Evolutionary conservation across 345 rosid species (phyloP), one percentile per base, ranked within the genome.

Genomic region (Litchi chinensis): DNA sequence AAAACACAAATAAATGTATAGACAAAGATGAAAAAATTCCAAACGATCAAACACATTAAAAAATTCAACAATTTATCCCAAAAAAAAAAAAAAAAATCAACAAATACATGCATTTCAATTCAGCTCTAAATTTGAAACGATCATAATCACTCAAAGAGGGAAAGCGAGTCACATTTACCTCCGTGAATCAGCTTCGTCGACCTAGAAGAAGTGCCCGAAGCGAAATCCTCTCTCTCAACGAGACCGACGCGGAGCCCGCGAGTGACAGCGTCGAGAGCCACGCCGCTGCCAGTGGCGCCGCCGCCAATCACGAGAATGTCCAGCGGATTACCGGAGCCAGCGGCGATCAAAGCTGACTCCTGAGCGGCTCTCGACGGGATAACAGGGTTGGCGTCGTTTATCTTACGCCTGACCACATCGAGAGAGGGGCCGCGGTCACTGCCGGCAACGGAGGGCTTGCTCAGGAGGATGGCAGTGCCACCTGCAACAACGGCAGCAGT

Each of bases 231-330:
- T 22, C 99, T 86, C 88, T 96, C 99, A 0, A 94, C 97, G 9
- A 96, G 88, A 15, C 98, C 99, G 48, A 94, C 99, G 21, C 92
- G 95, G 65, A 94, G 95, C 13, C 97, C 98, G 60, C 99, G 90
- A 13, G 99, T 86, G 50, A 68, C 90, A 63, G 97, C 99, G 76
- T 96, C 99, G 7, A 94, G 98, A 57, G 99, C 99, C 32, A 91
- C 99, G 3, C 99, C 98, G 62, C 87, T 83, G n/a, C 99, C 99
- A 5, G 99, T 94, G 83, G 98, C 99, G 71, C 99, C 99, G 57
- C 99, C 97, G 26, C 99, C 98, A 9, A 96, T 87, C 19, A 96
- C 95, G 52, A 96, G 95, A 70, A 96, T 82, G 80, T 96, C 99
- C 40, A 96, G 90, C 1, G 98, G 98, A 71, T 86, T 88, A 44